Conservation (phyloP, 805 yeast species). For the Jamesozyma piceae region DNA sequence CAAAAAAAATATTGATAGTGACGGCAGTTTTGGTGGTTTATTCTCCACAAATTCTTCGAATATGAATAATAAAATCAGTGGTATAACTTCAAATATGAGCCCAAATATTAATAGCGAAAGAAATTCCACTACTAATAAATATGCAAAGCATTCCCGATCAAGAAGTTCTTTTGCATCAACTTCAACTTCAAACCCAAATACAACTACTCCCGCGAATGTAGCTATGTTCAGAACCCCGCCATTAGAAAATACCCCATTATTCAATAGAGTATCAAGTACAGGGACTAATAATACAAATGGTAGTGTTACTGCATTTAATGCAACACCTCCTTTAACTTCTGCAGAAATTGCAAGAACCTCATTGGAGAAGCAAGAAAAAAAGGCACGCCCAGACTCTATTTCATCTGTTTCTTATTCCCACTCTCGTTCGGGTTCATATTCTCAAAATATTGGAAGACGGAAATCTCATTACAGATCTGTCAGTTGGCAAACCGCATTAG, state of each 20-base stretch:
- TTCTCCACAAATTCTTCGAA: too few species aligned
- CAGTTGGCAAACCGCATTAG: slow-evolving; percentile 4
- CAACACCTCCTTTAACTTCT: not conserved
- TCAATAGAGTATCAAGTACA: not conserved
- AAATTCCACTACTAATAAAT: not conserved
- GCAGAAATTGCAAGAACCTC: too few species aligned
- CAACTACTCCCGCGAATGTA: slow-evolving; percentile 5
- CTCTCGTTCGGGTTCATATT: not conserved
- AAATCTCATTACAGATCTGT: slow-evolving; percentile 2
- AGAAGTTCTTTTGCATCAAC: not conserved
- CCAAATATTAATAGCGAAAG: not conserved
- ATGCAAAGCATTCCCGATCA: not conserved
- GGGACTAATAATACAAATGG: not conserved
- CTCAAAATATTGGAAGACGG: not conserved
- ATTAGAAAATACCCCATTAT: slow-evolving; percentile 2
- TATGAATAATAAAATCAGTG: not conserved
- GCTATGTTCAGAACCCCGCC: slow-evolving; percentile 16
- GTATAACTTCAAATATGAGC: not conserved
- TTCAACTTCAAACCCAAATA: too few species aligned
- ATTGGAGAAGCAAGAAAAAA: not conserved
- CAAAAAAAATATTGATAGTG: not conserved
- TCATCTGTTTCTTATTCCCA: not conserved
- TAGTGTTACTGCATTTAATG: not conserved
- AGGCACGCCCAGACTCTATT: not conserved
- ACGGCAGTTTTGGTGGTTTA: too few species aligned